A percentile compares a stretch with the other conserved stretches of the same genome.
Evolutionary conservation across 176 grass and related monocot genomes (phyloP).

Genomic region (Miscanthus lutarioriparius): DNA sequence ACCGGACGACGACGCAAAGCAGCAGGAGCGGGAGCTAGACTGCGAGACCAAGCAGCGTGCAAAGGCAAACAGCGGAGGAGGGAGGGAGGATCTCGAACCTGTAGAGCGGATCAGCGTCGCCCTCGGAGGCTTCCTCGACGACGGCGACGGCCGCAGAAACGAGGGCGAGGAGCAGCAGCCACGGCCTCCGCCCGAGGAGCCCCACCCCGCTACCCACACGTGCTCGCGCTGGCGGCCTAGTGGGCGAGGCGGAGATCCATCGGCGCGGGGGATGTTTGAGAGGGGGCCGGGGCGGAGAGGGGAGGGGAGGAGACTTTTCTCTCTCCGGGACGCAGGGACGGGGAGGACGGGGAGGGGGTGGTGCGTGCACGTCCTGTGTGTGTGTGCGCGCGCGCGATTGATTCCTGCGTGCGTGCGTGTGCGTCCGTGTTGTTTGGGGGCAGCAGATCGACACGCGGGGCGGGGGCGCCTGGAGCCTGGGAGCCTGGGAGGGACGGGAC

Average conservation of each 20-base stretch:
- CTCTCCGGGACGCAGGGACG: not conserved
- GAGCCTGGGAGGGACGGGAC: not conserved
- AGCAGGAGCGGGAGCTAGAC: too few relatives aligned
- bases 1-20: not conserved
- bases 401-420: slow-evolving; percentile 8
- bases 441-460: too few relatives aligned
- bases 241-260: slow-evolving; percentile 32
- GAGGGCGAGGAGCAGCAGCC: slow-evolving; percentile 20
- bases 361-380: not conserved
- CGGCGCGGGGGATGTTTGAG: too few relatives aligned
- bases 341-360: not conserved
- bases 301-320: not conserved
- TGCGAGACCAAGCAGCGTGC: not conserved
- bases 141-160: not conserved
- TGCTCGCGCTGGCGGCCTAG: not conserved
- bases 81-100: slow-evolving; percentile 10
- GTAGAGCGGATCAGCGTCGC: slow-evolving; percentile 59
- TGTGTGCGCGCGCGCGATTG: too few relatives aligned
- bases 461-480: too few relatives aligned
- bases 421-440: too few relatives aligned
- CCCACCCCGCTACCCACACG: slow-evolving; percentile 21
- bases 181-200: not conserved
- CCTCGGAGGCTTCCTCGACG: slow-evolving; percentile 29
- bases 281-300: fast-evolving
- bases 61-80: not conserved